Conservation (phyloP, 305 asterid genomes). For the Coffea humblotiana region DNA sequence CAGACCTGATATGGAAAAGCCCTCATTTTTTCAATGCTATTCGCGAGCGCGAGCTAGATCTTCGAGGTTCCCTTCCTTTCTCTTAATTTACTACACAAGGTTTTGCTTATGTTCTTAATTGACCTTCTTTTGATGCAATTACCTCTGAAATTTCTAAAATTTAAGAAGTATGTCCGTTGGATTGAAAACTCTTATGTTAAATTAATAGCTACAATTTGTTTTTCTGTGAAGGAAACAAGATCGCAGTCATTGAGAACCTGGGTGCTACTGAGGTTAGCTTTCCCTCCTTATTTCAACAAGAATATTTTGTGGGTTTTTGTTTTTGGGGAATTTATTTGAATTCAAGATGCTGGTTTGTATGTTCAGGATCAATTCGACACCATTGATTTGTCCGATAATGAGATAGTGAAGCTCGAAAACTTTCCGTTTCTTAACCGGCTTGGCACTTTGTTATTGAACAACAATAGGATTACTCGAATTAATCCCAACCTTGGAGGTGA, state of each 20-base stretch:
- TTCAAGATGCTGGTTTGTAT: background rate
- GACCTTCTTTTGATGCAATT: background rate
- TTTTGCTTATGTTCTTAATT: background rate
- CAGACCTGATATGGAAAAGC: slow-evolving; percentile 88
- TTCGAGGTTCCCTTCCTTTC: slow-evolving; percentile 54
- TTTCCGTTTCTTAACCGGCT: slow-evolving; percentile 74
- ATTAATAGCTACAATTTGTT: background rate
- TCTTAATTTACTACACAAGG: background rate
- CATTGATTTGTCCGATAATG: slow-evolving; percentile 93
- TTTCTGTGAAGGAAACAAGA: slow-evolving; percentile 66
- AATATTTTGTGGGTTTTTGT: slow-evolving; percentile 1
- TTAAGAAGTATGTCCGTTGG: background rate
- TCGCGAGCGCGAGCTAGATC: slow-evolving; percentile 93
- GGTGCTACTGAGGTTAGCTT: slow-evolving; percentile 91
- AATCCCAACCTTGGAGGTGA: slow-evolving; percentile 88
- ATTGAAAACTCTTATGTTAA: background rate
- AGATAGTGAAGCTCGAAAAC: slow-evolving; percentile 97
- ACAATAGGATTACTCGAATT: slow-evolving; percentile 91
- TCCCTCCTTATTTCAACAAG: background rate
- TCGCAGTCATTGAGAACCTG: slow-evolving; percentile 83
- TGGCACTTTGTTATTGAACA: slow-evolving; percentile 86
- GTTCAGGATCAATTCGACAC: slow-evolving; percentile 95
- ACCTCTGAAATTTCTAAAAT: background rate
- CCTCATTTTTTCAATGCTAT: slow-evolving; percentile 96
- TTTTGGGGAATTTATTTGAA: slow-evolving; percentile 2